phyloP scores from a whole-genome alignment of 2,329 filamentous ascomycete species.

The Fusarium sp. region DNA sequence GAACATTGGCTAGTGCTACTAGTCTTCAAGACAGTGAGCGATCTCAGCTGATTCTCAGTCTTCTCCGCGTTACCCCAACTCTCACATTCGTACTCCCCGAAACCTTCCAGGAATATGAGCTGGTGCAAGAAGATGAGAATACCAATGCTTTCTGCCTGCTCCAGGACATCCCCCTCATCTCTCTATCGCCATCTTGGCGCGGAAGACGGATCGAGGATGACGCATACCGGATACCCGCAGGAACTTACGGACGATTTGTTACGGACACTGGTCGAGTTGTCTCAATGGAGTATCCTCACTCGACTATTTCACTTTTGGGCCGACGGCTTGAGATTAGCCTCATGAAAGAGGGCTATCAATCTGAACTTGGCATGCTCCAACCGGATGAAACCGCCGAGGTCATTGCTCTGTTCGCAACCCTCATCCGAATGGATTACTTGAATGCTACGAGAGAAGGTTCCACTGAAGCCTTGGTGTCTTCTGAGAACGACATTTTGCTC shows the following conservation, averaged over 20 bases:
- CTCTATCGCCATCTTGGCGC: slow-evolving; percentile 56
- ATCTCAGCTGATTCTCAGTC: slow-evolving; percentile 66
- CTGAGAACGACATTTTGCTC: slow-evolving; percentile 60
- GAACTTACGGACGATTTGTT: slow-evolving; percentile 77
- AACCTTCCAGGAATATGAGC: slow-evolving; percentile 78
- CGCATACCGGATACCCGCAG: slow-evolving; percentile 70
- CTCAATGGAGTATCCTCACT: slow-evolving; percentile 82
- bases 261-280: slow-evolving; percentile 82
- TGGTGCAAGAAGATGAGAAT: slow-evolving; percentile 87
- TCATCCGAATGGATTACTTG: slow-evolving; percentile 67
- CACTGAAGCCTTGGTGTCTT: slow-evolving; percentile 46
- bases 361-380: slow-evolving; percentile 64
- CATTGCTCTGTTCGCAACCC: slow-evolving; percentile 76
- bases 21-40: slow-evolving; percentile 46
- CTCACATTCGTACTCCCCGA: slow-evolving; percentile 82
- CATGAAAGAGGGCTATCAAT: slow-evolving; percentile 63
- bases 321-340: slow-evolving; percentile 77
- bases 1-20: slow-evolving; percentile 63
- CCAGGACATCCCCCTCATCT: slow-evolving; percentile 72
- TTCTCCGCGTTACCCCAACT: slow-evolving; percentile 75
- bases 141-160: slow-evolving; percentile 79
- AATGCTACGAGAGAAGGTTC: slow-evolving; percentile 45
- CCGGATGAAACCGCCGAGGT: slow-evolving; percentile 76
- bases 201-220: slow-evolving; percentile 58
- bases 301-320: slow-evolving; percentile 81